Conservation (phyloP, 345 rosid species). For the Jatropha curcas region DNA sequence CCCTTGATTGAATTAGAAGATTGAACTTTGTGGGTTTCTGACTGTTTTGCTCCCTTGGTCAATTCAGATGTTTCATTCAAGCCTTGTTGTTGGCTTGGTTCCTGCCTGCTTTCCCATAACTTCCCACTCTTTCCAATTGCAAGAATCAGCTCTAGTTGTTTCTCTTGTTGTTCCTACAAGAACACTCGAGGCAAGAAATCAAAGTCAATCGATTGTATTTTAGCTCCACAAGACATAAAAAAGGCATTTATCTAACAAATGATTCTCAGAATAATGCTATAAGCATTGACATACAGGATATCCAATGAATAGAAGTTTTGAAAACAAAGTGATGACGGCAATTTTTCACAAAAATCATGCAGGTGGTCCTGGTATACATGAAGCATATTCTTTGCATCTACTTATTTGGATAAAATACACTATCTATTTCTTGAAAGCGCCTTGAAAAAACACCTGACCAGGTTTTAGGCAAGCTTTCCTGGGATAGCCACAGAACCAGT, state of each 20-base stretch:
- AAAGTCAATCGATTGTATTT: slow-evolving; percentile 11
- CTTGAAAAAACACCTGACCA: not conserved
- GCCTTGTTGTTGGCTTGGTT: slow-evolving; percentile 32
- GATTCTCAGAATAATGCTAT: not conserved
- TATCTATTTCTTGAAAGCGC: not conserved
- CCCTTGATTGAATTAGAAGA: slow-evolving; percentile 25
- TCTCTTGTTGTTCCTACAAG: slow-evolving; percentile 83
- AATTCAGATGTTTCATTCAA: slow-evolving; percentile 28
- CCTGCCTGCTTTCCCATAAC: slow-evolving; percentile 50
- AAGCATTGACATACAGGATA: not conserved
- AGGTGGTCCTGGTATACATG: not conserved
- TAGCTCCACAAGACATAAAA: not conserved
- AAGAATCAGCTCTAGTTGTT: slow-evolving; percentile 84
- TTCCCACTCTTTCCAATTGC: slow-evolving; percentile 67
- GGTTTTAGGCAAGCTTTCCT: not conserved
- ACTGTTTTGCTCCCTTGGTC: slow-evolving; percentile 29
- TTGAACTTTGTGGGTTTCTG: slow-evolving; percentile 34
- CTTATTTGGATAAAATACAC: not conserved
- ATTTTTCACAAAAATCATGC: not conserved
- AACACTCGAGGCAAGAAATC: slow-evolving; percentile 19
- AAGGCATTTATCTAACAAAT: slow-evolving; percentile 1
- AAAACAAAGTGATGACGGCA: not conserved
- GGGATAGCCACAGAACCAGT: not conserved
- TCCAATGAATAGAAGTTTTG: not conserved
- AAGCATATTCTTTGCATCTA: not conserved